Conservation (phyloP, 805 yeast species). For the Tetrapisispora iriomotensis region DNA sequence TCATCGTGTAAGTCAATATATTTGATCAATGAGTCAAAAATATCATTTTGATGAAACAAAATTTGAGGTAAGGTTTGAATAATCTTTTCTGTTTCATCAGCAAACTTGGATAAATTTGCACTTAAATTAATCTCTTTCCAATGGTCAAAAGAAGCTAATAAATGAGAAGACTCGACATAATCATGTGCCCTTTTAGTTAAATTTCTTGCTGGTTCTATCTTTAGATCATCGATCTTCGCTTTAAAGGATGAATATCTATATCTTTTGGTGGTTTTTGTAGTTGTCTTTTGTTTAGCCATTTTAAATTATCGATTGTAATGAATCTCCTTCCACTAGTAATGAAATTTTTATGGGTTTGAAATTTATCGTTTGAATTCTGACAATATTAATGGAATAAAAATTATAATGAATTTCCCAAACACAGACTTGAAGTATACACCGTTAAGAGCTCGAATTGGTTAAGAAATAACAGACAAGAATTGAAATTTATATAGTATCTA, state of each 20-base stretch:
- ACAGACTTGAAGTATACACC: too few relatives aligned
- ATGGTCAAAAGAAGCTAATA: constrained; percentile 65
- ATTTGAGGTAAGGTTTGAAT: constrained; percentile 73
- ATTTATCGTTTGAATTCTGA: too few relatives aligned
- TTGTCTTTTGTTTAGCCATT: constrained; percentile 33
- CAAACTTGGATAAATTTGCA: constrained; percentile 55
- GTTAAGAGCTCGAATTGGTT: too few relatives aligned
- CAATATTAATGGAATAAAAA: too few relatives aligned
- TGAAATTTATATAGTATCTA: too few relatives aligned
- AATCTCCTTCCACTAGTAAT: background rate
- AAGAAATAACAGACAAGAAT: too few relatives aligned
- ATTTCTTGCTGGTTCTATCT: constrained; percentile 64
- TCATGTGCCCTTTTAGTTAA: constrained; percentile 53
- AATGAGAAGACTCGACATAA: constrained; percentile 67
- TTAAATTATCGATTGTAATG: background rate
- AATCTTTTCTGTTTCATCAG: constrained; percentile 42
- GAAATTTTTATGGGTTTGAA: too few relatives aligned
- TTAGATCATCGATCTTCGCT: constrained; percentile 73
- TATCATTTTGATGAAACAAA: constrained; percentile 54
- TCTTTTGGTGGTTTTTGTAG: constrained; percentile 47
- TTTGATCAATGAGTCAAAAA: constrained; percentile 43
- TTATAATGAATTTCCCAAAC: too few relatives aligned
- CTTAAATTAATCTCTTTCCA: constrained; percentile 86
- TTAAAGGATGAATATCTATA: constrained; percentile 68
- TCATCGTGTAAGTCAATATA: constrained; percentile 50